These are phyloP conservation scores for Thoreauomyces humboldtii DNA, from an alignment of 192 early-diverging fungal genomes.

Conservation along the genomic window DNA sequence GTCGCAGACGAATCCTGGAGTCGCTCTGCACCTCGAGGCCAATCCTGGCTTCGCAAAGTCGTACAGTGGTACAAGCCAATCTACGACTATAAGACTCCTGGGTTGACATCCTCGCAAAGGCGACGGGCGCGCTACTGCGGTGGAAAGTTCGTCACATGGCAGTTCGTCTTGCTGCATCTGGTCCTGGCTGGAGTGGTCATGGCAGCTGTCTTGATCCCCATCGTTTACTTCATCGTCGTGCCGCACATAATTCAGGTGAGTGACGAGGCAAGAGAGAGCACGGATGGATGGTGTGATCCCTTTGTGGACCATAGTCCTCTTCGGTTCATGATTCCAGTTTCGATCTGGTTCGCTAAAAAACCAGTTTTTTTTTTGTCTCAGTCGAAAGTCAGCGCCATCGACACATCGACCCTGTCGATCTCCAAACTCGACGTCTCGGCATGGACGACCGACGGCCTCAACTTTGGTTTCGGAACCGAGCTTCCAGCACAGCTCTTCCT, in stretches of 20 bases:
- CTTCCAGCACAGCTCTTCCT: constrained; percentile 5
- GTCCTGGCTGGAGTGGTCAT: not conserved
- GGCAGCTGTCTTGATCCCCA: not conserved
- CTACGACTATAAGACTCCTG: constrained; percentile 4
- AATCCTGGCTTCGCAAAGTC: not conserved
- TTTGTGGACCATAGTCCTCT: too few relatives aligned
- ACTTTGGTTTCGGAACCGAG: not conserved
- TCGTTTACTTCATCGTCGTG: not conserved
- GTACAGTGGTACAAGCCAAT: constrained; percentile 2
- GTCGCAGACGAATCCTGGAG: not conserved
- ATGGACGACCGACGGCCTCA: constrained; percentile 13
- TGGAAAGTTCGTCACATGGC: not conserved
- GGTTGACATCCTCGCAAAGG: not conserved
- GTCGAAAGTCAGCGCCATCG: not conserved
- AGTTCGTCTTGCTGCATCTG: not conserved
- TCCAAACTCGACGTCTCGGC: not conserved
- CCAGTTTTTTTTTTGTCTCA: not conserved
- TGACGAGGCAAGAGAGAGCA: too few relatives aligned
- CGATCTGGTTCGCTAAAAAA: not conserved
- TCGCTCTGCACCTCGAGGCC: not conserved
- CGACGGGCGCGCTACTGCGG: not conserved
- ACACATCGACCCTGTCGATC: not conserved
- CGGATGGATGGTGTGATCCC: too few relatives aligned
- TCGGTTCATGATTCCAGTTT: too few relatives aligned
- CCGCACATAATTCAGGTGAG: not conserved